Evolutionary conservation across 768 basidiomycete species (phyloP).

Genomic region (Cyathus striatus): DNA sequence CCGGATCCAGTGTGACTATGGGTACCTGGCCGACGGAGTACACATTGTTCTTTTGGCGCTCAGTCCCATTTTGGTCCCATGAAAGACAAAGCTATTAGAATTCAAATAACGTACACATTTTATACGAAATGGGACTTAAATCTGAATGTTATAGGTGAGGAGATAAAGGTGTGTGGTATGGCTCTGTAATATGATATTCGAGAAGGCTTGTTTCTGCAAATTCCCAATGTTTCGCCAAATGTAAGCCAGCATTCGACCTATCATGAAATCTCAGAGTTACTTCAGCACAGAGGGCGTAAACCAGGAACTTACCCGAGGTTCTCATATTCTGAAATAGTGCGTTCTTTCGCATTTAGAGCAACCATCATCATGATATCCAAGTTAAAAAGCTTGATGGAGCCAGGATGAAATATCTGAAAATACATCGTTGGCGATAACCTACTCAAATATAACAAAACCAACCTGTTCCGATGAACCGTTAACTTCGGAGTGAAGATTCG

Average conservation of each 20-base stretch:
- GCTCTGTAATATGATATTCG: conserved; percentile 1
- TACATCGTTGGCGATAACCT: too few relatives aligned
- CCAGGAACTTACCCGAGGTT: background rate
- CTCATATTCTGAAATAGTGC: conserved; percentile 1
- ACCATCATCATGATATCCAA: conserved; percentile 2
- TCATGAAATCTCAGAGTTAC: background rate
- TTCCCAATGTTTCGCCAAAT: conserved; percentile 1
- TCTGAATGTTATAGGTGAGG: too few relatives aligned
- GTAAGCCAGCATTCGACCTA: background rate
- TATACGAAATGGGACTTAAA: too few relatives aligned
- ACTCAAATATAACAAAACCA: too few relatives aligned
- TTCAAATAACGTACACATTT: too few relatives aligned
- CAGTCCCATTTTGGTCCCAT: too few relatives aligned
- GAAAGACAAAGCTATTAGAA: too few relatives aligned
- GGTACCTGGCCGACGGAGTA: too few relatives aligned
- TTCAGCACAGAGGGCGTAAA: background rate
- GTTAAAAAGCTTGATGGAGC: background rate
- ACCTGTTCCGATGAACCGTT: too few relatives aligned
- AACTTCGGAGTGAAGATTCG: background rate
- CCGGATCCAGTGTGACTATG: too few relatives aligned
- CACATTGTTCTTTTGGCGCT: too few relatives aligned
- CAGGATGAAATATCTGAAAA: background rate
- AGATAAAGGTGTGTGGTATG: too few relatives aligned
- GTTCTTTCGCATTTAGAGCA: conserved; percentile 3
- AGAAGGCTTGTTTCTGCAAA: conserved; percentile 3